These are phyloP conservation scores for Colletotrichum tropicale DNA, from an alignment of 2,329 filamentous ascomycete genomes.

Conservation along the genomic window DNA sequence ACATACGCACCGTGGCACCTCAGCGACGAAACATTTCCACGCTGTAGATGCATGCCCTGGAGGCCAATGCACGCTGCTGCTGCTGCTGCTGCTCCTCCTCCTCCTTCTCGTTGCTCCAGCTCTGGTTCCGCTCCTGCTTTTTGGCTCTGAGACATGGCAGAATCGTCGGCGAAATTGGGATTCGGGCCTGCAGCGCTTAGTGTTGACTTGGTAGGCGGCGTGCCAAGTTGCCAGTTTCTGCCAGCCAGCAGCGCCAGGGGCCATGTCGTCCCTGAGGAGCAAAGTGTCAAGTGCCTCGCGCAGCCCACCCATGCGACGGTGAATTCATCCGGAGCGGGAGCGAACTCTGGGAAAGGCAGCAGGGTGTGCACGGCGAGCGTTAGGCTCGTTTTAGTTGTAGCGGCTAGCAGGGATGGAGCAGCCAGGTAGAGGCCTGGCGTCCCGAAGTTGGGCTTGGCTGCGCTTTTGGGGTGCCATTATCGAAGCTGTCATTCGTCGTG, in stretches of 20 bases:
- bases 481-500: constrained; percentile 9
- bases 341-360: constrained; percentile 6
- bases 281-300: constrained; percentile 17
- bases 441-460: constrained; percentile 12
- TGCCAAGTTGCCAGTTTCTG: background rate
- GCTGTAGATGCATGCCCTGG: background rate
- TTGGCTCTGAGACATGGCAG: background rate
- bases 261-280: constrained; percentile 15
- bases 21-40: background rate
- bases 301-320: constrained; percentile 19
- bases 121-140: background rate
- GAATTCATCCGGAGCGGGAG: constrained; percentile 20
- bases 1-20: background rate
- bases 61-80: background rate
- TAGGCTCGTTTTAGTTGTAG: constrained; percentile 17
- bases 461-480: constrained; percentile 2
- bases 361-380: constrained; percentile 9
- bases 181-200: background rate
- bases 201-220: background rate
- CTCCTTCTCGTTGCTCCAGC: background rate
- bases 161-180: background rate
- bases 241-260: background rate
- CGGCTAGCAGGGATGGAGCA: constrained; percentile 15
- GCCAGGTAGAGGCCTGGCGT: background rate
- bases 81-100: background rate